phyloP scores from a whole-genome alignment of 2,329 filamentous ascomycete species.

The Microcyclospora pomicola region DNA sequence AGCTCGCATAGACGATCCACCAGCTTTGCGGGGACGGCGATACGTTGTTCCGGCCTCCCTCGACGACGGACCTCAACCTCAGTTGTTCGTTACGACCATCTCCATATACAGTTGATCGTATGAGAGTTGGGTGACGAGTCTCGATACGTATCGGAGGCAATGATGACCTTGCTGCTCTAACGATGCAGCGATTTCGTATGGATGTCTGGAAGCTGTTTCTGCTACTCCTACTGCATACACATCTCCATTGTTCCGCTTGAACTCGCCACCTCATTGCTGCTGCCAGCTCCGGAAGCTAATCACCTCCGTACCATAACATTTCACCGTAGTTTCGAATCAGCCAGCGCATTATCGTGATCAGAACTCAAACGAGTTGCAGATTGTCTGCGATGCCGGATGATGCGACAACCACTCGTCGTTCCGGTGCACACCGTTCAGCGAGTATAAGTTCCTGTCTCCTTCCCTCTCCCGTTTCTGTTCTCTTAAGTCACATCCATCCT shows the following conservation, averaged over 20 bases:
- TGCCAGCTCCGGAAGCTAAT: too few relatives aligned
- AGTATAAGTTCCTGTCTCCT: background rate
- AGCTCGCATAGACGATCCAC: background rate
- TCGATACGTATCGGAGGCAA: too few relatives aligned
- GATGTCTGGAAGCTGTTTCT: too few relatives aligned
- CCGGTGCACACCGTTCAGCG: constrained; percentile 18
- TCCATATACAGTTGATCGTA: background rate
- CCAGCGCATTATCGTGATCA: background rate
- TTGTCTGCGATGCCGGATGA: background rate
- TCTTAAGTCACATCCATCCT: background rate
- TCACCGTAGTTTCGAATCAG: too few relatives aligned
- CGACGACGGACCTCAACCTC: background rate
- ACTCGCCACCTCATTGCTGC: too few relatives aligned
- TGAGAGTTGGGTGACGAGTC: background rate
- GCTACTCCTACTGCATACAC: too few relatives aligned
- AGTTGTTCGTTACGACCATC: background rate
- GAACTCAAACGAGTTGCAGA: background rate
- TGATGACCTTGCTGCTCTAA: too few relatives aligned
- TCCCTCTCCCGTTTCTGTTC: background rate
- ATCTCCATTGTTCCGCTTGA: too few relatives aligned
- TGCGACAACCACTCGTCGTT: background rate
- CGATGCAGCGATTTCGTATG: too few relatives aligned
- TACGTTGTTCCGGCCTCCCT: background rate
- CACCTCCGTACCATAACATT: too few relatives aligned
- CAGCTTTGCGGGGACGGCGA: background rate